Base-by-base conservation (phyloP, 495 filamentous ascomycete species). In the Annulohypoxylon moriforme region DNA sequence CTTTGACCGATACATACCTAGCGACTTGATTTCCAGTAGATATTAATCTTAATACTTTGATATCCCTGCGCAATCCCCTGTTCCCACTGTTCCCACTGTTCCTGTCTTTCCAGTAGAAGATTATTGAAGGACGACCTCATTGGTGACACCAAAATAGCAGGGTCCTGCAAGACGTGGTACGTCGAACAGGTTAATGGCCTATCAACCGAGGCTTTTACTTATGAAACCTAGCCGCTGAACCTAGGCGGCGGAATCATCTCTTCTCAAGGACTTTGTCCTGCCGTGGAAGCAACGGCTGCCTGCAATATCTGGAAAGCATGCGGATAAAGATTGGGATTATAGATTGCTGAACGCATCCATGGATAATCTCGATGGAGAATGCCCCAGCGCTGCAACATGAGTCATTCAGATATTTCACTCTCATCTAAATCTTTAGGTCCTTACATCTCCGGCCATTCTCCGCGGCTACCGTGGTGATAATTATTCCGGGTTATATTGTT, bases 261-360 rank as follows among this genome's bases (percentile, higher is more conserved):
- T 20, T 29, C 62, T 10, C 36, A 40, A 47, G 46, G 49, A 53
- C 18, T 31, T n/a, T n/a, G 16, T 64, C 11, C 53, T 69, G 67
- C 58, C 22, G 67, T 69, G 67, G 60, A 69, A 69, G 53, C 25
- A 60, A 64, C 67, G 67, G 67, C 53, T 64, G 44, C 60, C 60
- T 53, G 67, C 67, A 69, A 69, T 33, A 64, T 64, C 44, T 64
- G 33, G 33, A 52, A 40, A 60, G 50, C 38, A 49, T 36, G 44
- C 49, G 29, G 60, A 64, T 46, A 25, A 16, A 22, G 53, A 10
- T 29, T 46, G n/a, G 27, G 29, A 62, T 46, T 38, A 62, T 57
- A 47, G 8, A 24, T 29, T 38, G 36, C 27, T 29, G 10, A 16
- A 47, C 24, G 10, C 18, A 62, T 40, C 36, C 13, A 40, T 14